Base-by-base conservation (phyloP, 169 alveolate species). In the Theileria orientalis region DNA sequence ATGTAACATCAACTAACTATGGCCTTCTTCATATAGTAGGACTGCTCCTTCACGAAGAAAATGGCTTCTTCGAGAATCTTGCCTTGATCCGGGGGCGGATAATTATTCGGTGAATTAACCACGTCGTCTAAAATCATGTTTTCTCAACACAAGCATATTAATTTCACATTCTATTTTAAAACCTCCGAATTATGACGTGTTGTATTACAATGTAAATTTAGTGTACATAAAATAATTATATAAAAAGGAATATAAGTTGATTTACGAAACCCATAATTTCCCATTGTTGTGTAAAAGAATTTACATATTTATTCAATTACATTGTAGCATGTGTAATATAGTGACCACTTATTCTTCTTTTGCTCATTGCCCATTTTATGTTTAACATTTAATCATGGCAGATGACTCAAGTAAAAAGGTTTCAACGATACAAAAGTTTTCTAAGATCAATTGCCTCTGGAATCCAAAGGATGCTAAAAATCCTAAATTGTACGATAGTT, bases 1-100 rank as follows among this genome's bases (percentile, higher is more conserved):
- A 11, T 8, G 49, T 11, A 14, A 41, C 14, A 41, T 11, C 6
- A 66, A 78, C 83, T 33, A 29, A 79, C 87, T 56, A 79, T 60
- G 23, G 87, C 76, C 44, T 79, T 69, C n/a, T 70, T 75, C 87
- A 79, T 79, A 33, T 72, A 79, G 52, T 79, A 79, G 41, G 87
- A 66, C 29, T 79, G 84, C 35, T 79, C 87, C 77, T 79, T 79
- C 25, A 79, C 83, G 67, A 67, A 70, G 44, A 79, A 71, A 21
- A 79, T 30, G 35, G 83, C 75, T 44, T 72, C 87, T 33, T 79
- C 87, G 2, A 79, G 78, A 54, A 79, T 72, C 72, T 79, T 70
- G 57, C 79, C 42, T 42, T 79, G 87, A 54, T 79, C 84, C 21
- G 69, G 21, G 25, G 83, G 57, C 46, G 6, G 60, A 29, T 27